Conservation (phyloP, 192 early-diverging fungal genomes). For the Podila verticillata region DNA sequence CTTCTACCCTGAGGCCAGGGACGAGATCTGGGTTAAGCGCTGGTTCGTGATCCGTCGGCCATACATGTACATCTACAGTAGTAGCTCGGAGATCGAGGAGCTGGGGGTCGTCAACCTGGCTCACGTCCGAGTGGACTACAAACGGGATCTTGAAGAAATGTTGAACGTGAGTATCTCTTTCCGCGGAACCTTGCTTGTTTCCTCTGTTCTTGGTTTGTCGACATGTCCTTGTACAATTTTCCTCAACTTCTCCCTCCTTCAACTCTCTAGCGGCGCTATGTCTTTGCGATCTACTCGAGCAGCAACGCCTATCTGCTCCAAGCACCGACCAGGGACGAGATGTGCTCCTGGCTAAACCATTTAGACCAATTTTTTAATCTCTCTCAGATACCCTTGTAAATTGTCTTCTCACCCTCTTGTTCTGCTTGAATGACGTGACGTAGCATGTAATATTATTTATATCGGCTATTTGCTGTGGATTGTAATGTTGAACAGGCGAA, state of each 20-base stretch:
- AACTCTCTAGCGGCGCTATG: constrained; percentile 59
- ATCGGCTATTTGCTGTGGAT: constrained; percentile 9
- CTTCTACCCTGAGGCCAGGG: constrained; percentile 60
- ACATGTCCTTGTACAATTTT: not conserved
- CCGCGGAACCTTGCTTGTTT: not conserved
- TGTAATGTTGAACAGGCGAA: constrained; percentile 69
- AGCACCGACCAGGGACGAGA: constrained; percentile 65
- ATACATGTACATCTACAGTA: constrained; percentile 81
- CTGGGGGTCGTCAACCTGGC: constrained; percentile 82
- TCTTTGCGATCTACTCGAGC: constrained; percentile 78
- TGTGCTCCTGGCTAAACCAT: constrained; percentile 57
- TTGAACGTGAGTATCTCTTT: constrained; percentile 54
- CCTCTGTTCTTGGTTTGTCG: not conserved
- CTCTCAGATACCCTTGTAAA: constrained; percentile 21
- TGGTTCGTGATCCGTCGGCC: constrained; percentile 87
- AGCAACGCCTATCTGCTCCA: constrained; percentile 75
- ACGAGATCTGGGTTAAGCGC: constrained; percentile 74
- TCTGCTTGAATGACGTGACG: not conserved
- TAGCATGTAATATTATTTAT: not conserved
- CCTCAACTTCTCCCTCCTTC: no score
- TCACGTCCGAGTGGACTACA: constrained; percentile 70
- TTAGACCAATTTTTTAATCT: constrained; percentile 48
- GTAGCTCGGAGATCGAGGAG: constrained; percentile 67
- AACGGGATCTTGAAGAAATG: constrained; percentile 65
- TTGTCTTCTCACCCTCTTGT: not conserved